Base-by-base conservation (phyloP, 805 yeast species). In the Isabelozyma rhagii region DNA sequence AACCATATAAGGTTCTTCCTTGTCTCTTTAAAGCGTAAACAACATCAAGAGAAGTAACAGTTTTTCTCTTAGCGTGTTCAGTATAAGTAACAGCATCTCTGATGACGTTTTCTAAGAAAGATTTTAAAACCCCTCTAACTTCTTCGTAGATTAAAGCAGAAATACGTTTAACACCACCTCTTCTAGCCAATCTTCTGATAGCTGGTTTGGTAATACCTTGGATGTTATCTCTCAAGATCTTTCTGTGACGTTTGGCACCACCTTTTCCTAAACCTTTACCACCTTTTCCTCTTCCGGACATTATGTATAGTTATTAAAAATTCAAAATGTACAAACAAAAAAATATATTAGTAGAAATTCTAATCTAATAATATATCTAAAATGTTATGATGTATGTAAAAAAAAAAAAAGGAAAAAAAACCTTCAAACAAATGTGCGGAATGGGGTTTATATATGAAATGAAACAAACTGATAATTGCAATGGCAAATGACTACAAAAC, bases 161-260 rank as follows among this genome's bases (percentile, higher is more conserved):
- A 70, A 93, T 93, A 89, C 99, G 97, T 87, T 93, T 93, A 72
- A 93, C 99, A 92, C 99, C 99, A 82, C 99, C 99, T 89, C 99
- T 91, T 87, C 99, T 93, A 48, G 99, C 99, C 68, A 93, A 87
- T 89, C 99, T 93, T 84, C 99, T 91, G 73, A 93, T 93, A 71
- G 99, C 99, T 73, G 99, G 99, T 85, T 93, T 93, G 57, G 99
- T 93, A 74, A 93, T 93, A 83, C 99, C 99, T 81, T 92, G 97
- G 65, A 93, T 93, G 93, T 93, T 93, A 78, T 94, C 99, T 84
- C 98, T 92, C 62, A 92, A 83, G 79, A 93, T 89, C 89, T 92
- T 92, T 86, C 98, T 90, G 91, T 93, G 99, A 80, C 99, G 91
- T 87, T 93, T 93, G 69, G 99, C 99, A 82, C 99, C 99, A 80